Percentiles rank a stretch among this genome's conserved stretches.
These are phyloP conservation scores for Cryptosporidium sp. DNA, from an alignment of 169 alveolate species.

Conservation along the genomic window DNA sequence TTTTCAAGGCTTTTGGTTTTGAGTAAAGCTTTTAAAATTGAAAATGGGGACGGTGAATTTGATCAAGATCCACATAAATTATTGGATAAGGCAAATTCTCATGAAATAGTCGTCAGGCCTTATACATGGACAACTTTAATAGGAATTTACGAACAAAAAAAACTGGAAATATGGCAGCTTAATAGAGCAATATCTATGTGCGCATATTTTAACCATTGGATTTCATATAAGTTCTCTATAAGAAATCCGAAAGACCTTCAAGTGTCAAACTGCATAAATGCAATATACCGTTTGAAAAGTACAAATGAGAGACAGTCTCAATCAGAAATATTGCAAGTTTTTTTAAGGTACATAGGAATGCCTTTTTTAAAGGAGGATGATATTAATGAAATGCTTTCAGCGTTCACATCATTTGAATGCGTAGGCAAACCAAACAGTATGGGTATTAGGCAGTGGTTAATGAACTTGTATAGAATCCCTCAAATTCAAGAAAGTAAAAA, in stretches of 20 bases:
- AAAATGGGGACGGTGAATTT: background rate
- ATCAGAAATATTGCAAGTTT: conserved; percentile 42
- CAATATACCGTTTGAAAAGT: conserved; percentile 21
- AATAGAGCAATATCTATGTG: conserved; percentile 69
- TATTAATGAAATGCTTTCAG: conserved; percentile 55
- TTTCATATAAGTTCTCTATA: conserved; percentile 22
- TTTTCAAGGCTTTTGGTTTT: conserved; percentile 45
- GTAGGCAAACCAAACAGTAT: conserved; percentile 40
- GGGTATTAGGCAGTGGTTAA: conserved; percentile 61
- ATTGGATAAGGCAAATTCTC: background rate
- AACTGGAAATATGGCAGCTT: conserved; percentile 59
- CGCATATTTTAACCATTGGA: conserved; percentile 69
- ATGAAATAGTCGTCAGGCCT: conserved; percentile 6
- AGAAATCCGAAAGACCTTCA: conserved; percentile 1
- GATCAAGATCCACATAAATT: background rate
- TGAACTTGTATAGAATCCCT: conserved; percentile 61
- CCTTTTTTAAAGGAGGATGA: conserved; percentile 27
- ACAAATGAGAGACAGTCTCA: conserved; percentile 8
- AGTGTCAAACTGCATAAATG: conserved; percentile 20
- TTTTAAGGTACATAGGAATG: conserved; percentile 18
- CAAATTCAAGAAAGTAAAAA: conserved; percentile 48
- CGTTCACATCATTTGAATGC: conserved; percentile 44
- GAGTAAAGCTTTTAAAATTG: conserved; percentile 31
- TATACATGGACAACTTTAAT: conserved; percentile 39
- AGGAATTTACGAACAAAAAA: background rate